Percentiles rank a stretch among this genome's conserved stretches.
Conservation (phyloP, 116 monocot genomes). For the Iris pallida region DNA sequence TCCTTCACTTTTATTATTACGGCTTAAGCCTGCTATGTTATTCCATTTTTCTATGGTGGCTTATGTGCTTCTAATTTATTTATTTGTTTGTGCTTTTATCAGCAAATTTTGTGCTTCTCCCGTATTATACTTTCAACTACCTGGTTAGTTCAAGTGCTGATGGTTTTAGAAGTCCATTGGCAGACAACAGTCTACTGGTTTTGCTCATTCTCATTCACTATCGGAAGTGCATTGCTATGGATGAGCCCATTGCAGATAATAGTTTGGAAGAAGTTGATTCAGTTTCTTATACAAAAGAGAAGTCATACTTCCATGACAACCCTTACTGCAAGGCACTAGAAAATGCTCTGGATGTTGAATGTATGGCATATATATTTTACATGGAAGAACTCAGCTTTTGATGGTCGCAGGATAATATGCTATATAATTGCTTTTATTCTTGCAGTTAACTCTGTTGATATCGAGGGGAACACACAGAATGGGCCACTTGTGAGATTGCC, state of each 20-base stretch:
- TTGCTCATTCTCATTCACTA: constrained; percentile 87
- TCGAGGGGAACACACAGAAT: constrained; percentile 75
- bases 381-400: not conserved
- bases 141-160: constrained; percentile 82
- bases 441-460: constrained; percentile 92
- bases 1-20: not conserved
- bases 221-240: constrained; percentile 40
- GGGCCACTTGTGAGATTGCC: constrained; percentile 82
- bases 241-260: constrained; percentile 21
- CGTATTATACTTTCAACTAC: constrained; percentile 94
- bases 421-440: constrained; percentile 10
- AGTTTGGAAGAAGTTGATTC: constrained; percentile 27
- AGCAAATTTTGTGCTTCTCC: constrained; percentile 95
- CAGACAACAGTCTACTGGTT: constrained; percentile 75
- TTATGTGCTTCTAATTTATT: constrained; percentile 3
- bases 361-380: constrained; percentile 34
- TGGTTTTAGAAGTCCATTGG: constrained; percentile 61
- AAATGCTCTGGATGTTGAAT: constrained; percentile 76
- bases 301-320: constrained; percentile 55
- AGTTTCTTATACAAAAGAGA: constrained; percentile 38
- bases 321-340: constrained; percentile 77
- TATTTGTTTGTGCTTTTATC: constrained; percentile 27
- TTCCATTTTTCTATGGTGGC: not conserved
- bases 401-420: not conserved
- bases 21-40: not conserved